Base-by-base conservation (phyloP, 306 rosid species). In the Urtica urens region DNA sequence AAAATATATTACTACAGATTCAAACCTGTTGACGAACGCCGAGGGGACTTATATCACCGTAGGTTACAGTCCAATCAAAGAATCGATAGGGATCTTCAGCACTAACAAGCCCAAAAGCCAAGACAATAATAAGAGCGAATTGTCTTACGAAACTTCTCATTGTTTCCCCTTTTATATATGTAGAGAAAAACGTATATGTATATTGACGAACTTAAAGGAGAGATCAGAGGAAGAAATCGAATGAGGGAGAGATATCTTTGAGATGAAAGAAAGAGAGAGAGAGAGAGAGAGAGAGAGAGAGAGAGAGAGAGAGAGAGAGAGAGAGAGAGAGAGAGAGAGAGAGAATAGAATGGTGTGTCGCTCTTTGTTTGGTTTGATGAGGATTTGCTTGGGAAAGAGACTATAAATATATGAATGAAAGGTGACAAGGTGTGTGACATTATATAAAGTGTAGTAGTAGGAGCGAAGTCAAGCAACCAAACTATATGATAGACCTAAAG, bases 41-140 rank as follows among this genome's bases (percentile, higher is more conserved):
- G 0, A 81, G 79, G 0, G 95, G 95, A 55, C 78, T 81, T n/a
- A 86, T 73, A 48, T 78, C 79, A 0, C 95, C 90, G 5, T 86
- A 86, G 30, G 90, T 82, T 2, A 86, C 33, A 23, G 43, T 86
- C 93, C 90, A 86, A 38, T 86, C 75, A 26, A 86, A 79, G 74
- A 71, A 82, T 20, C 86, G 57, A 50, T 78, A 81, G 39, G 95
- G 95, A 10, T 72, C 82, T 10, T 83, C 94, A 0, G 74, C 72
- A 8, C 45, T 19, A 15, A 38, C 61, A 5, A 60, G 3, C 0
- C 63, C 50, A 35, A 72, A 6, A 1, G 61, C 50, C 38, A 72
- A 8, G 16, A 56, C 10, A 24, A 66, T 57, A 5, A 63, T 16
- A 2, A 59, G 62, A 40, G 57, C 62, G 1, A 76, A 60, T 12